Evolutionary conservation across 352 stramenopile species (phyloP).

Genomic region (Phytophthora hybrid): DNA sequence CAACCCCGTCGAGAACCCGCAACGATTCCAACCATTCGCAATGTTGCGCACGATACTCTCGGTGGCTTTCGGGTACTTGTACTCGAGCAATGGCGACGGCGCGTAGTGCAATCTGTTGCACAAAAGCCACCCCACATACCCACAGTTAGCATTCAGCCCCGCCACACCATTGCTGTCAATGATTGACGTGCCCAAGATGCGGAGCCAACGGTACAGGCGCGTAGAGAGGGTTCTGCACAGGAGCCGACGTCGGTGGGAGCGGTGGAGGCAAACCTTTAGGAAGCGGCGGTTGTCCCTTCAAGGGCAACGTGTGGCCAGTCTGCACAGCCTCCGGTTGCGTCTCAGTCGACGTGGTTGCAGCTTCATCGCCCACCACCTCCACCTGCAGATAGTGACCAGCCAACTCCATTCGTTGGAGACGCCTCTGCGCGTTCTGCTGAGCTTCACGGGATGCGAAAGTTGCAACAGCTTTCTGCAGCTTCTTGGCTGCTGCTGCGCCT

Average conservation of each 20-base stretch:
- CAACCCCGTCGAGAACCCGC: background rate
- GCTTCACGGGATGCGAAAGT: conserved; percentile 45
- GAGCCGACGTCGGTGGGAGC: conserved; percentile 27
- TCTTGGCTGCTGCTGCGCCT: conserved; percentile 17
- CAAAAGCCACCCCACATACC: conserved; percentile 3
- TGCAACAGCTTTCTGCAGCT: conserved; percentile 58
- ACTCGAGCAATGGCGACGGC: conserved; percentile 83
- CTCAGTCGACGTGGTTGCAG: conserved; percentile 16
- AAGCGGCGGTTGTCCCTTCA: conserved; percentile 36
- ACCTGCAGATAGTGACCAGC: conserved; percentile 60
- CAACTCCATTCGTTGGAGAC: conserved; percentile 60
- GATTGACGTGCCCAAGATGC: conserved; percentile 68
- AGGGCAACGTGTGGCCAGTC: background rate
- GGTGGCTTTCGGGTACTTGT: conserved; percentile 88
- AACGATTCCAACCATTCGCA: conserved; percentile 70
- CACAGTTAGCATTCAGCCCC: background rate
- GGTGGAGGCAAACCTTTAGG: conserved; percentile 45
- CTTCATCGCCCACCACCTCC: conserved; percentile 31
- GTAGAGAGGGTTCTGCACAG: conserved; percentile 28
- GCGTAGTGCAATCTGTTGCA: conserved; percentile 79
- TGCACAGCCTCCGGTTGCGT: conserved; percentile 9
- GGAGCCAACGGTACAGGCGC: conserved; percentile 64
- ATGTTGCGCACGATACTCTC: conserved; percentile 88
- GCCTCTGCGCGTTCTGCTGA: conserved; percentile 48
- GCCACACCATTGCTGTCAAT: background rate